A percentile compares a stretch with the other conserved stretches of the same genome.
Conservation (phyloP, 805 yeast genomes). For the Starmera pachycereana region DNA sequence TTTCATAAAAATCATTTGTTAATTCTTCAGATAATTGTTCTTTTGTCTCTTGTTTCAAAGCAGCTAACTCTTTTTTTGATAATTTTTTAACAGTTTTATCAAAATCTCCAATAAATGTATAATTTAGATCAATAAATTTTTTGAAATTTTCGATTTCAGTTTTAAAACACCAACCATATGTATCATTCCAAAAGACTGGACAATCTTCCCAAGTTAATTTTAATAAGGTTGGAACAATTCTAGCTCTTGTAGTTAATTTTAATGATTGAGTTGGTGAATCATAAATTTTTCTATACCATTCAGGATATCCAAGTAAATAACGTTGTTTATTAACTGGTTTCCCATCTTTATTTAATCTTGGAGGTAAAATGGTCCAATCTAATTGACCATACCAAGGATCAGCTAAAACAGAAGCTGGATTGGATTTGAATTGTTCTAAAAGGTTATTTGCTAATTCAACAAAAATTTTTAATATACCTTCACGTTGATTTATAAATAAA, state of each 20-base stretch:
- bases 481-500: conserved; percentile 48
- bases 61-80: neutral
- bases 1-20: too few relatives aligned
- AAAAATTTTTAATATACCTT: conserved; percentile 48
- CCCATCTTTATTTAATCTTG: conserved; percentile 57
- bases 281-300: conserved; percentile 72
- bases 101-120: conserved; percentile 12
- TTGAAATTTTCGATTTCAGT: conserved; percentile 29
- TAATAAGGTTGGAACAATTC: conserved; percentile 68
- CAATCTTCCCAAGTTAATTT: conserved; percentile 76
- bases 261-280: conserved; percentile 31
- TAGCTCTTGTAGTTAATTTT: conserved; percentile 57
- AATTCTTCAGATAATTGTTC: too few relatives aligned
- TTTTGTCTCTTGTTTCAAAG: too few relatives aligned
- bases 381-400: conserved; percentile 91
- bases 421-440: conserved; percentile 36
- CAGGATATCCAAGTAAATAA: conserved; percentile 75
- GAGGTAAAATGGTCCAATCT: conserved; percentile 70
- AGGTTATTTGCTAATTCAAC: conserved; percentile 44
- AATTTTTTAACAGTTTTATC: neutral
- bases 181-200: conserved; percentile 74
- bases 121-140: conserved; percentile 25
- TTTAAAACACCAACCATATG: conserved; percentile 83
- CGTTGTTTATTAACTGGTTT: conserved; percentile 62
- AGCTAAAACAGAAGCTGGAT: conserved; percentile 29